Conservation (phyloP, 2,329 filamentous ascomycete species). For the Pseudopithomyces chartarum region DNA sequence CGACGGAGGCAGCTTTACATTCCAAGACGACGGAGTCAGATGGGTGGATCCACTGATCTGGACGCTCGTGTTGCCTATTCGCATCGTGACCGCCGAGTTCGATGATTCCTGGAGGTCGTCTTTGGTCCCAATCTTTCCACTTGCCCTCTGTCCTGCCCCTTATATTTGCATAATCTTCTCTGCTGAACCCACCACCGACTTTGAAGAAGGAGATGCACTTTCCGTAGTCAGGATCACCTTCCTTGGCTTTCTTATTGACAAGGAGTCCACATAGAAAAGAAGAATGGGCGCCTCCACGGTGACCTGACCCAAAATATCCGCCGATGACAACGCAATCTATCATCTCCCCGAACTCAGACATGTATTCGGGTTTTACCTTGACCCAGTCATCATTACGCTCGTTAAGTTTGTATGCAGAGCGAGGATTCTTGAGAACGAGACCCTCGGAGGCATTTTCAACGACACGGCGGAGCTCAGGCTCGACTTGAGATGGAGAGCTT, state of each 20-base stretch:
- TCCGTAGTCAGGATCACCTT: slow-evolving; percentile 62
- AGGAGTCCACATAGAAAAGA: slow-evolving; percentile 90
- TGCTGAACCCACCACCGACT: slow-evolving; percentile 90
- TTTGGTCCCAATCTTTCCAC: slow-evolving; percentile 84
- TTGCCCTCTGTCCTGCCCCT: slow-evolving; percentile 86
- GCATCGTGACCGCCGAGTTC: slow-evolving; percentile 73
- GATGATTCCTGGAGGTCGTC: slow-evolving; percentile 77
- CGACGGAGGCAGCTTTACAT: slow-evolving; percentile 84
- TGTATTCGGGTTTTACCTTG: slow-evolving; percentile 98
- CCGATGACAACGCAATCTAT: slow-evolving; percentile 89
- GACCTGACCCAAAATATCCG: slow-evolving; percentile 89
- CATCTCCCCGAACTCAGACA: slow-evolving; percentile 93
- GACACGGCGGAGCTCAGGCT: slow-evolving; percentile 78
- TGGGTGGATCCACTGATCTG: slow-evolving; percentile 92
- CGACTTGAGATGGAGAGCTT: slow-evolving; percentile 72
- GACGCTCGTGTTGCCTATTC: slow-evolving; percentile 74
- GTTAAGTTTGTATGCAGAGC: slow-evolving; percentile 83
- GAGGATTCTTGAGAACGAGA: slow-evolving; percentile 89
- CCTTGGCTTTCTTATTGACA: slow-evolving; percentile 70
- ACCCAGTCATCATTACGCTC: slow-evolving; percentile 95
- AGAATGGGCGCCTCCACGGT: slow-evolving; percentile 79
- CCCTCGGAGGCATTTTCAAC: slow-evolving; percentile 89
- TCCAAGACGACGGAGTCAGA: slow-evolving; percentile 85
- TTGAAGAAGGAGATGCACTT: slow-evolving; percentile 96
- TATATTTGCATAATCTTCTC: slow-evolving; percentile 82